Conservation (phyloP, 495 filamentous ascomycete species). For the Xylaria flabelliformis region DNA sequence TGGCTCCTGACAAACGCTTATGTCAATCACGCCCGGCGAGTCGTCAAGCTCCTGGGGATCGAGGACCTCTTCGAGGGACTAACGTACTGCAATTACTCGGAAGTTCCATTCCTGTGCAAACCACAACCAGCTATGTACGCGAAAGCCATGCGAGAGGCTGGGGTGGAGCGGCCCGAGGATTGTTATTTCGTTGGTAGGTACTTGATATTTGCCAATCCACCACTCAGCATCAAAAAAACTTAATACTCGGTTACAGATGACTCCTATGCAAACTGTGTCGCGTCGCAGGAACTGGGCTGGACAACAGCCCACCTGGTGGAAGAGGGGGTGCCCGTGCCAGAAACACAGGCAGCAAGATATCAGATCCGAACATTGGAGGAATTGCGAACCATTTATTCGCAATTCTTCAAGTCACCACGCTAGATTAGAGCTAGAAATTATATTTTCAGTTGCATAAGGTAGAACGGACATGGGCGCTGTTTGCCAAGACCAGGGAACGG, state of each 20-base stretch:
- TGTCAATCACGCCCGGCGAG: conserved; percentile 81
- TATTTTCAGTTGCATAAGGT: neutral
- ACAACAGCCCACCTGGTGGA: conserved; percentile 82
- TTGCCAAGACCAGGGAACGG: neutral
- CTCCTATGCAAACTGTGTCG: conserved; percentile 74
- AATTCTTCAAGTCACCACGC: conserved; percentile 68
- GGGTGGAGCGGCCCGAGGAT: conserved; percentile 59
- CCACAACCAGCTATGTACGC: conserved; percentile 82
- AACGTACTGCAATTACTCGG: conserved; percentile 87
- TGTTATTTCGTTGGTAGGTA: conserved; percentile 87
- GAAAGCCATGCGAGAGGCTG: conserved; percentile 76
- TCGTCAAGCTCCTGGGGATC: conserved; percentile 78
- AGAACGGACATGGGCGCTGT: neutral
- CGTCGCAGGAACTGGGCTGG: conserved; percentile 80
- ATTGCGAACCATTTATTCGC: conserved; percentile 73
- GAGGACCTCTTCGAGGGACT: conserved; percentile 92
- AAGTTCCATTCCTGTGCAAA: conserved; percentile 77
- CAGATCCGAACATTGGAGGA: conserved; percentile 76
- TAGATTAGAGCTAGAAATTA: neutral
- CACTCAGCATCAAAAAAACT: conserved; percentile 20
- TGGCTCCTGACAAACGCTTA: conserved; percentile 99
- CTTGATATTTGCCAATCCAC: conserved; percentile 22
- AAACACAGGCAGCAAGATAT: conserved; percentile 65
- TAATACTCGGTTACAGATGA: conserved; percentile 66
- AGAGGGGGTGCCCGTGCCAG: conserved; percentile 64